Base-by-base conservation (phyloP, 1,284 basidiomycete genomes). In the Farysia itapuensis region DNA sequence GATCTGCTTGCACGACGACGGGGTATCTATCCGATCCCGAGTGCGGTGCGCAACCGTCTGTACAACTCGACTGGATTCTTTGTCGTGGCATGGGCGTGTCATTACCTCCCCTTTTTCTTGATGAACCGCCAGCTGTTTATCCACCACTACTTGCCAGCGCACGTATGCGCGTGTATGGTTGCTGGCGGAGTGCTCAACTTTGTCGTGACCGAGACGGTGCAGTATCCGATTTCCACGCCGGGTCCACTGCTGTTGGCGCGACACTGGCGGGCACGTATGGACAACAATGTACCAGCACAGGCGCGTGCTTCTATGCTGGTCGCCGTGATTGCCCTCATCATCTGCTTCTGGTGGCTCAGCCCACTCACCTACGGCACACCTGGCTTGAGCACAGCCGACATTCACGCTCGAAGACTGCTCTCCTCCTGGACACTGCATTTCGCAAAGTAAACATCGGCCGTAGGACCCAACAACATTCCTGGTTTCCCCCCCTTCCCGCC, bases 51-150 rank as follows among this genome's bases (percentile, higher is more conserved):
- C 40, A 90, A 92, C 21, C 41, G 95, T 33, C 81, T 97, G 21
- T 89, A 92, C 85, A 93, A 96, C 78, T 91, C 91, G 41, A 85
- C 88, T 18, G 91, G 94, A 25, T 96, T 97, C 82, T 97, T 98
- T 83, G 79, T 92, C 39, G 80, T 91, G 28, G 85, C 94, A 9
- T 99, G 95, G 95, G 86, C 84, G 6, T 89, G 88, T 57, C 95
- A 99, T 79, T 99, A 96, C 80, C 81, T 90, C 73, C 95, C 95
- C 11, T 99, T 98, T 84, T 98, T 89, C 85, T 82, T 96, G 25
- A 96, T 99, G 91, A 87, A 84, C 72, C 89, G 95, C 42, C 95
- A 99, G 76, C 82, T 94, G 24, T 75, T 75, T 82, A 81, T 99
- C 29, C 94, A 99, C 77, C 94, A 99, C 78, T 99, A 99, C 77